phyloP scores from a whole-genome alignment of 371 early-diverging fungal species.

The Parasitella parasitica region DNA sequence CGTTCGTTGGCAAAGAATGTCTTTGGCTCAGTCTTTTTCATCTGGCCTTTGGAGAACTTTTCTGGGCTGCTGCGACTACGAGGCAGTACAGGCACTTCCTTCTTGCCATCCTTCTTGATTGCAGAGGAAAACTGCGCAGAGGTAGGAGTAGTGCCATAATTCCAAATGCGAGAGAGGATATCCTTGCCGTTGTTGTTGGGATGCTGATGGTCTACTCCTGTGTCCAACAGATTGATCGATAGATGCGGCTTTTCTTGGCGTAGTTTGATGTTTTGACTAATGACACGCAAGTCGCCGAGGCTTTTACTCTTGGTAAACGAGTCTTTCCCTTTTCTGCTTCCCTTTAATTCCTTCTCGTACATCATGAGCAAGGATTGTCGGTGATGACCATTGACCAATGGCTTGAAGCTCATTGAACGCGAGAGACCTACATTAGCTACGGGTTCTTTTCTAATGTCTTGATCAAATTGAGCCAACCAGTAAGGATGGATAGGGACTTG shows the following conservation, averaged over 20 bases:
- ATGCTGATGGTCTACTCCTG: background rate
- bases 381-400: constrained; percentile 49
- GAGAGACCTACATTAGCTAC: constrained; percentile 51
- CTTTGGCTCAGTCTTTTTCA: constrained; percentile 32
- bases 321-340: constrained; percentile 1
- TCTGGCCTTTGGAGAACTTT: background rate
- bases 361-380: constrained; percentile 24
- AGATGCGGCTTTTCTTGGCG: constrained; percentile 7
- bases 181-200: constrained; percentile 7
- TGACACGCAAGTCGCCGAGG: constrained; percentile 37
- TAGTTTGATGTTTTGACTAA: background rate
- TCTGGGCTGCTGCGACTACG: constrained; percentile 3
- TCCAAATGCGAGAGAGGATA: constrained; percentile 15
- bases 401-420: constrained; percentile 46
- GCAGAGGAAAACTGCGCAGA: background rate
- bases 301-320: constrained; percentile 23
- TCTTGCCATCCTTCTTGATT: background rate
- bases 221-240: constrained; percentile 11
- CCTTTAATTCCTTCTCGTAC: constrained; percentile 17
- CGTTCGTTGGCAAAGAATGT: constrained; percentile 93
- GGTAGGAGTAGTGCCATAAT: constrained; percentile 2
- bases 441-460: constrained; percentile 81
- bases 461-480: constrained; percentile 95
- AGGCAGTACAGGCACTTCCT: background rate
- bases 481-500: constrained; percentile 89